Evolutionary conservation across 108 stramenopile species (phyloP).

Genomic region (Cyclostephanos invisitatus): DNA sequence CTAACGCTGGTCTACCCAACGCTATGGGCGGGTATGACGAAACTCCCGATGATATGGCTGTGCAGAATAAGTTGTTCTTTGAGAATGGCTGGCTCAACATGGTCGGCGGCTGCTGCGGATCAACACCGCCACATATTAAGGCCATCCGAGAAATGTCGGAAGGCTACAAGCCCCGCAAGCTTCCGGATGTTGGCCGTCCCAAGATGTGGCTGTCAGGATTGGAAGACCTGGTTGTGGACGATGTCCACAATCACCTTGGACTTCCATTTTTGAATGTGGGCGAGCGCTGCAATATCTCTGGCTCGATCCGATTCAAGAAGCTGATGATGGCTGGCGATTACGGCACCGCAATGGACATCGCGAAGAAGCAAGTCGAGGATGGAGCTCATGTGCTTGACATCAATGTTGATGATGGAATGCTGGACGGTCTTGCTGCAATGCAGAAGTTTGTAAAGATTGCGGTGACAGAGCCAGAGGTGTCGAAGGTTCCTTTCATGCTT

Average conservation of each 20-base stretch:
- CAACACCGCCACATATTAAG: constrained; percentile 96
- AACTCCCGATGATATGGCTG: constrained; percentile 94
- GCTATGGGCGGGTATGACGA: constrained; percentile 99
- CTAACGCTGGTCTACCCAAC: constrained; percentile 98
- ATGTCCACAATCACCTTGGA: constrained; percentile 91
- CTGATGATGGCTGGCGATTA: constrained; percentile 97
- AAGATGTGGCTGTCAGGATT: constrained; percentile 98
- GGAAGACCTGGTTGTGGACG: constrained; percentile 92
- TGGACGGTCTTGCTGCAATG: constrained; percentile 98
- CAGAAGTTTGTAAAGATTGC: constrained; percentile 99
- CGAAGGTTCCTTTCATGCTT: constrained; percentile 98
- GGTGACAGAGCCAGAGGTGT: constrained; percentile 95
- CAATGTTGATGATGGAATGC: constrained; percentile 98
- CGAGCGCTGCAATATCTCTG: constrained; percentile 97
- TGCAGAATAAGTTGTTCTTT: constrained; percentile 90
- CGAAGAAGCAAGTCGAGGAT: constrained; percentile 97
- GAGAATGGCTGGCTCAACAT: constrained; percentile 95
- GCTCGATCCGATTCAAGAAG: constrained; percentile 95
- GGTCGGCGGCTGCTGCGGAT: constrained; percentile 99
- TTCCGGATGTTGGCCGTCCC: constrained; percentile 81
- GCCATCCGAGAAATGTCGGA: constrained; percentile 73
- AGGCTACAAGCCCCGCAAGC: constrained; percentile 73
- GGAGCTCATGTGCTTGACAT: constrained; percentile 99
- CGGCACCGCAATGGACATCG: constrained; percentile 96
- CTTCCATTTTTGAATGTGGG: constrained; percentile 97